These are phyloP conservation scores for Paramecium pentaurelia DNA, from an alignment of 73 alveolate genomes.

Conservation along the genomic window DNA sequence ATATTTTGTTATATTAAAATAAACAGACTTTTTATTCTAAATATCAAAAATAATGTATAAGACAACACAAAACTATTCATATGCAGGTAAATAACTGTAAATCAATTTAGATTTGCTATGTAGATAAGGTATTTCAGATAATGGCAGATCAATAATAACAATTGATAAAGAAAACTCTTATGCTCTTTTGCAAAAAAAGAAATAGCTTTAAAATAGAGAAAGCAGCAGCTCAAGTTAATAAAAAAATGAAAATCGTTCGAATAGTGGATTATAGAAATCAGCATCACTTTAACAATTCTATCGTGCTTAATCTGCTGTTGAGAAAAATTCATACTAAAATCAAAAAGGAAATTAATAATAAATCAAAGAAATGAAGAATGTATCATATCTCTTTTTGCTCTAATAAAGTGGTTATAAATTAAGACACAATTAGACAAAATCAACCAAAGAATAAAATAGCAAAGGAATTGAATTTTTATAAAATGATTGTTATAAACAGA, in stretches of 20 bases:
- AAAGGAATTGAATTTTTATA: not conserved
- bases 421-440: not conserved
- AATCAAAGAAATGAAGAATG: not conserved
- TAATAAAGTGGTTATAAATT: not conserved
- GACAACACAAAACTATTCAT: not conserved
- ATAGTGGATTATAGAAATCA: not conserved
- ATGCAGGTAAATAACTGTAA: not conserved
- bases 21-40: constrained; percentile 30
- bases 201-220: not conserved
- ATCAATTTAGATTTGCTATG: not conserved
- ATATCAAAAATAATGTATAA: not conserved
- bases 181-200: not conserved
- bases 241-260: not conserved
- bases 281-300: not conserved
- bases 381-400: not conserved
- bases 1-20: not conserved
- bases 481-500: not conserved
- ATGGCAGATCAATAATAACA: not conserved
- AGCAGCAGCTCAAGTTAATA: not conserved
- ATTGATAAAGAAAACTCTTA: constrained; percentile 40
- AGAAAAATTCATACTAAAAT: not conserved
- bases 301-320: not conserved
- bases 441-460: not conserved
- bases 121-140: not conserved
- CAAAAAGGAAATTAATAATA: not conserved